Conservation (phyloP, 352 stramenopile species). For the Globisporangium barbulae region DNA sequence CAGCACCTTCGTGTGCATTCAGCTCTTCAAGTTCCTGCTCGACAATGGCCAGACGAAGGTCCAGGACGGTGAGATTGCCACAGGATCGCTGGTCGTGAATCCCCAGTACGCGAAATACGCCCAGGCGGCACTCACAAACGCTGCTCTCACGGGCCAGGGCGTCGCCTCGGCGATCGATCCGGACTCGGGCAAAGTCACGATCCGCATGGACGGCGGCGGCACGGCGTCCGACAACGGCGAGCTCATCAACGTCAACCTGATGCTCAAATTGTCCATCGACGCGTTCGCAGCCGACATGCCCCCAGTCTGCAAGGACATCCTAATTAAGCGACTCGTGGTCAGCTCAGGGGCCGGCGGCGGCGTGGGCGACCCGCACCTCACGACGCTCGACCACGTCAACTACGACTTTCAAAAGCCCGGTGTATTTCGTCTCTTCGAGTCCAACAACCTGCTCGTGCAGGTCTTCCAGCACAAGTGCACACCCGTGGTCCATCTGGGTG, state of each 20-base stretch:
- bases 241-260: conserved; percentile 5
- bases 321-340: conserved; percentile 19
- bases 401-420: conserved; percentile 32
- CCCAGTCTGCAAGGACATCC: conserved; percentile 13
- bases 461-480: conserved; percentile 35
- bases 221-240: background rate
- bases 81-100: conserved; percentile 5
- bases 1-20: conserved; percentile 8
- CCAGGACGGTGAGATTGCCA: conserved; percentile 8
- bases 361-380: conserved; percentile 30
- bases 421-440: conserved; percentile 29
- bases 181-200: background rate
- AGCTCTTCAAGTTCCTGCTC: conserved; percentile 14
- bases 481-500: conserved; percentile 8
- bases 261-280: conserved; percentile 13
- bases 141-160: conserved; percentile 1
- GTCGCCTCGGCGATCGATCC: background rate
- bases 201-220: conserved; percentile 7
- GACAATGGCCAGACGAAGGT: conserved; percentile 7
- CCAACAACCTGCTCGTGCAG: conserved; percentile 24
- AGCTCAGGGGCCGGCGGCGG: conserved; percentile 13
- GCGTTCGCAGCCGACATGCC: conserved; percentile 9
- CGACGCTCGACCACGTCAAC: conserved; percentile 26
- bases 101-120: conserved; percentile 1
- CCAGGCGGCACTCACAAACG: background rate